Conservation (phyloP, 257 asterid genomes). For the Rauvolfia tetraphylla region DNA sequence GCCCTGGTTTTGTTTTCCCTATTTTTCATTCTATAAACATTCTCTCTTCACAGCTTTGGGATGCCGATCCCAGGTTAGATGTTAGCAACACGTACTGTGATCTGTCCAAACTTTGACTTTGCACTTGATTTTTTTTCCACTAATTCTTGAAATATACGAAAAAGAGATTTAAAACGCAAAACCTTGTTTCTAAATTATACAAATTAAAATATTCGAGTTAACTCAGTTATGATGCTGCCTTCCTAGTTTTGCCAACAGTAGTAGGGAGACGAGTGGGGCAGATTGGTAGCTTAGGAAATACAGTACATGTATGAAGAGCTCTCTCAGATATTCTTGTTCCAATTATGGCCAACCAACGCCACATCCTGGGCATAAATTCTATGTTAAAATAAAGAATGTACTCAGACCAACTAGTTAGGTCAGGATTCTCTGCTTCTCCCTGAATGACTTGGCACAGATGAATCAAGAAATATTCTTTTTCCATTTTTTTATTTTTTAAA, state of each 20-base stretch:
- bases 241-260: too few species aligned
- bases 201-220: too few species aligned
- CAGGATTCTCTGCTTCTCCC: background rate
- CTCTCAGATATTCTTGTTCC: background rate
- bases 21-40: background rate
- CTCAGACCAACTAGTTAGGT: background rate
- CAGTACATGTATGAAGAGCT: background rate
- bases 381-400: background rate
- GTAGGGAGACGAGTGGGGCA: background rate
- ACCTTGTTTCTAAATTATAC: too few species aligned
- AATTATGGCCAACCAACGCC: constrained; percentile 1
- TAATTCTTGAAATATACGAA: too few species aligned
- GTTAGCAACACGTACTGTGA: too few species aligned
- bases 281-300: background rate
- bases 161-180: too few species aligned
- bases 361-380: background rate
- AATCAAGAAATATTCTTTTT: background rate
- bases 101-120: too few species aligned
- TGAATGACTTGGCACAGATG: background rate
- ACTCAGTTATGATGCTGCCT: too few species aligned
- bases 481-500: too few species aligned
- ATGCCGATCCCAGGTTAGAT: too few species aligned
- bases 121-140: too few species aligned
- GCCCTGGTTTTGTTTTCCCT: background rate
- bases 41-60: too few species aligned